Evolutionary conservation across 176 grass and related monocot genomes (phyloP).

Genomic region (Musa itinerans): DNA sequence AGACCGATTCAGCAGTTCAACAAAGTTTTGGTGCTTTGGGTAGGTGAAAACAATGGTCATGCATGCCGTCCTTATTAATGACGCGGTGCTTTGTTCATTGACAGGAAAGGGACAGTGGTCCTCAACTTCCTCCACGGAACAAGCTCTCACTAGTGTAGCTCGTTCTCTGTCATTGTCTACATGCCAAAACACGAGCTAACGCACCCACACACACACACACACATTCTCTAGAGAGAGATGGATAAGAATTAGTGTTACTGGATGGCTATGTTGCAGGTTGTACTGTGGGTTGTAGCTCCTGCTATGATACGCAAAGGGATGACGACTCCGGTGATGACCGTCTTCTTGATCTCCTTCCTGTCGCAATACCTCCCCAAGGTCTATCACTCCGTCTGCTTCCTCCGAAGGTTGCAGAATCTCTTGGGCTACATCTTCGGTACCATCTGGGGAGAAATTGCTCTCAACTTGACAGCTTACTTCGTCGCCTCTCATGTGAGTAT

Average conservation of each 20-base stretch:
- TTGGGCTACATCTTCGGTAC: slow-evolving; percentile 66
- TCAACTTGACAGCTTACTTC: slow-evolving; percentile 96
- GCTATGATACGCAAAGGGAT: slow-evolving; percentile 47
- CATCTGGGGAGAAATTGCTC: slow-evolving; percentile 83
- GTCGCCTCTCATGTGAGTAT: slow-evolving; percentile 67
- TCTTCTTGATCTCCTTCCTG: slow-evolving; percentile 58
- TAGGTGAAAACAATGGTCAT: too few relatives aligned
- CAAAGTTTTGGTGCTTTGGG: too few relatives aligned
- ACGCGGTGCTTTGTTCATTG: too few relatives aligned
- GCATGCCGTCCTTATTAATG: too few relatives aligned
- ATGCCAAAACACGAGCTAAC: too few relatives aligned
- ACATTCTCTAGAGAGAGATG: neutral
- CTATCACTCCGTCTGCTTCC: slow-evolving; percentile 61
- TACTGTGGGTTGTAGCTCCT: slow-evolving; percentile 68
- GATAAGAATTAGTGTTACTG: neutral
- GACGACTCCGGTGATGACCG: slow-evolving; percentile 68
- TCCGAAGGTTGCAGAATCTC: slow-evolving; percentile 57
- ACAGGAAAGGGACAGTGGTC: too few relatives aligned
- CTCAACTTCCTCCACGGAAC: too few relatives aligned
- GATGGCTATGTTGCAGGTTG: slow-evolving; percentile 33
- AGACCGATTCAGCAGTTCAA: too few relatives aligned
- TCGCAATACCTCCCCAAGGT: slow-evolving; percentile 82
- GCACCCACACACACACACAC: too few relatives aligned
- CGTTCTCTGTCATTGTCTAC: too few relatives aligned
- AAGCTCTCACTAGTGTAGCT: too few relatives aligned